These are phyloP conservation scores for Glutinoglossum americanum DNA, from an alignment of 495 filamentous ascomycete genomes.

Conservation along the genomic window DNA sequence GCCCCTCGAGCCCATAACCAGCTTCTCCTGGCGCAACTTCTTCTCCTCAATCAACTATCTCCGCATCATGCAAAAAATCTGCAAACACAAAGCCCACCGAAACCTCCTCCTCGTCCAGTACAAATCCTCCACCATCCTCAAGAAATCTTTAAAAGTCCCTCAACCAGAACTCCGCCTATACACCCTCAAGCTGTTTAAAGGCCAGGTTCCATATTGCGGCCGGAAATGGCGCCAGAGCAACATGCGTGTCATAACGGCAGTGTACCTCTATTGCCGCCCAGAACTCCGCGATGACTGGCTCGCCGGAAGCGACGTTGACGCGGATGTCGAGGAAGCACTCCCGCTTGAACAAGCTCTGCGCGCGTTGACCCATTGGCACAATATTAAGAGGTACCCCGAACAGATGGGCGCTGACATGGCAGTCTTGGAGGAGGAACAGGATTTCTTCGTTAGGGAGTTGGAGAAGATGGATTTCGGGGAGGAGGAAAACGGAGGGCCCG, in stretches of 20 bases:
- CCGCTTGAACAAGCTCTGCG: constrained; percentile 78
- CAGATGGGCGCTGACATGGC: constrained; percentile 47
- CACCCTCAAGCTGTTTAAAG: constrained; percentile 94
- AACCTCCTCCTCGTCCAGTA: constrained; percentile 86
- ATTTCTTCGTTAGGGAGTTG: constrained; percentile 78
- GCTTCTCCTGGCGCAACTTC: constrained; percentile 85
- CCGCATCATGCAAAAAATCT: constrained; percentile 90
- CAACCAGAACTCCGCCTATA: constrained; percentile 75
- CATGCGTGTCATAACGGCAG: constrained; percentile 95
- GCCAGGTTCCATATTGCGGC: constrained; percentile 91
- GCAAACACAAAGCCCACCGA: constrained; percentile 80
- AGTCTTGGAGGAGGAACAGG: constrained; percentile 54
- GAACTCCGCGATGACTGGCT: constrained; percentile 94
- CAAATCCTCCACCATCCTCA: constrained; percentile 73
- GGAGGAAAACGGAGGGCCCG: background rate
- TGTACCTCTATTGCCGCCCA: constrained; percentile 80
- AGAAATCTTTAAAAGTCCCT: constrained; percentile 75
- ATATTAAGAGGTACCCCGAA: constrained; percentile 58
- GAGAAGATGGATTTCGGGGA: constrained; percentile 53
- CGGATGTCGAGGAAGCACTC: constrained; percentile 76
- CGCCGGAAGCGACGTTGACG: constrained; percentile 71
- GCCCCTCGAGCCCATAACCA: constrained; percentile 64
- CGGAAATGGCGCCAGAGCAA: constrained; percentile 95
- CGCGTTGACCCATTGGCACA: constrained; percentile 80
- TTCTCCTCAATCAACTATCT: constrained; percentile 84